Evolutionary conservation across 2,329 filamentous ascomycete genomes (phyloP), one percentile per base, ranked within the genome.

Genomic region (Rhynchosporium secalis): DNA sequence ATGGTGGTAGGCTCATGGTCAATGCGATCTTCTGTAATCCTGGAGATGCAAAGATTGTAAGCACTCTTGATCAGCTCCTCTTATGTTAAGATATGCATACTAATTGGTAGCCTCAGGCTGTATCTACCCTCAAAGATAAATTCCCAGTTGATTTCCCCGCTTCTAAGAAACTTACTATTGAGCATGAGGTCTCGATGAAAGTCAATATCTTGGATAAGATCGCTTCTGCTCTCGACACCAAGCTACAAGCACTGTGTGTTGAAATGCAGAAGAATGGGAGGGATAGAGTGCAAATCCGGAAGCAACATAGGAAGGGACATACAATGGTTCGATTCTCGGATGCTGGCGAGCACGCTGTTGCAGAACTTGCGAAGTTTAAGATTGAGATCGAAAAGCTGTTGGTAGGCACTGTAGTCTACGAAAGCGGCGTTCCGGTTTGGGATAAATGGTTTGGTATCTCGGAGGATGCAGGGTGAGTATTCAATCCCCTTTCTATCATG

Each of bases 151-250:
- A 2, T 4, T 43, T 43, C 13, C 41, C 41, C 20, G 41, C 28
- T 9, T n/a, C 26, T 15, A 57, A 20, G 41, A 46, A 57, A 9
- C 56, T 58, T 10, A 48, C 20, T 12, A n/a, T 58, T 12, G 56
- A 58, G 20, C 29, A 9, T 47, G 28, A 38, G 9, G 20, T 26
- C 20, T 47, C 56, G 1, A 48, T 58, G 15, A 58, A 58, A 40
- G 43, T 49, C 43, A 58, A 58, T 12, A 40, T 58, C 31, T 33
- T 33, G 2, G 28, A 28, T 7, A 58, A 49, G 26, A 36, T 58
- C 8, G 56, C 29, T 28, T 8, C n/a, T 1, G 41, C 43, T 29
- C 33, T 58, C 10, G 31, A 45, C 6, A 2, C 20, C 5, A 6
- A 41, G 2, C 31, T 58, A 4, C 29, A 48, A 36, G 13, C 29